phyloP scores from a whole-genome alignment of 129 eudicot genomes.

The Cynara cardunculus region DNA sequence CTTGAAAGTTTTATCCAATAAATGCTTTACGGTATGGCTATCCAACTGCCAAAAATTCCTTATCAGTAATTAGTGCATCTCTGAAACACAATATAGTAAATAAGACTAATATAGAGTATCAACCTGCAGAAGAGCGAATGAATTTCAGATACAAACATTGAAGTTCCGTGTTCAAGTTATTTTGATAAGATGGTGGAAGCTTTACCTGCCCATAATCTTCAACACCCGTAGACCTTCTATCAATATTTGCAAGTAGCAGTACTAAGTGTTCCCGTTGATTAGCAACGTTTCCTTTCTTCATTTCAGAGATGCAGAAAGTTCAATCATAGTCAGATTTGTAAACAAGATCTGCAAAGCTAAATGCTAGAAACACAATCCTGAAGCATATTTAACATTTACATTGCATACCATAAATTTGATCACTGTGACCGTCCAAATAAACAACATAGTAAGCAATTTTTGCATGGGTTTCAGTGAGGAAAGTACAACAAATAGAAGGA shows the following conservation, averaged over 20 bases:
- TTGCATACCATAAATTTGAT: neutral
- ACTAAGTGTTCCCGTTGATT: conserved; percentile 98
- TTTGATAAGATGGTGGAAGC: conserved; percentile 7
- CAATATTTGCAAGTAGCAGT: conserved; percentile 91
- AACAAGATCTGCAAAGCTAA: neutral
- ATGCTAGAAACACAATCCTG: conserved; percentile 1
- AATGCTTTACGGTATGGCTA: conserved; percentile 45
- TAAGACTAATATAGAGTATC: neutral
- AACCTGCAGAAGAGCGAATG: conserved; percentile 5
- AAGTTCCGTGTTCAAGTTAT: conserved; percentile 1
- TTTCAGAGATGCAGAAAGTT: conserved; percentile 8
- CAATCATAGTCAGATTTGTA: conserved; percentile 22
- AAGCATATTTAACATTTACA: neutral
- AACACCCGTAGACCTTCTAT: conserved; percentile 53
- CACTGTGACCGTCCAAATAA: neutral
- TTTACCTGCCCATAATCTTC: conserved; percentile 61
- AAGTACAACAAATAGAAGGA: neutral
- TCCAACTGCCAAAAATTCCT: conserved; percentile 55
- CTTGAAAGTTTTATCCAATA: conserved; percentile 76
- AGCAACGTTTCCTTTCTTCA: conserved; percentile 98
- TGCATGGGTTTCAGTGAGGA: neutral
- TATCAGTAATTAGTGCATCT: conserved; percentile 5
- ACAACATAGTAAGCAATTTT: neutral
- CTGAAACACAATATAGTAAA: neutral
- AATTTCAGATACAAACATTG: neutral